Evolutionary conservation across 257 asterid species (phyloP), one percentile per base, ranked within the genome.

Genomic region (Penstemon eatonii): DNA sequence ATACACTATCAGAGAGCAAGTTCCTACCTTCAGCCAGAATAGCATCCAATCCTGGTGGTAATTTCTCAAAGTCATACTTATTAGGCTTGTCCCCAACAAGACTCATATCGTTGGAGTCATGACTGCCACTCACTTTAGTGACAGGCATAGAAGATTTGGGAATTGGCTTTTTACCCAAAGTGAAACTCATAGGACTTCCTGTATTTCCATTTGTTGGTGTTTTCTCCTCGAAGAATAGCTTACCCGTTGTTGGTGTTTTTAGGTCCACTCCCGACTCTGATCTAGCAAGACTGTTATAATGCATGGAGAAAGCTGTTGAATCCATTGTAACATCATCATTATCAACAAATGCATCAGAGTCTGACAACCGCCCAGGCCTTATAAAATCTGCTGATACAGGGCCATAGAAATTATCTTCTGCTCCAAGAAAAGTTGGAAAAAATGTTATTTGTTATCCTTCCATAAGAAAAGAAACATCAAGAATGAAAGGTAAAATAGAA

Each of bases 241-340:
- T 82, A 53, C 76, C 72, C 58, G 73, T 85, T 50, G 93, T 80
- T 39, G 96, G 96, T 58, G 97, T 91, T 79, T 85, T 93, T 66
- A 85, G 77, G 74, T 87, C 95, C 60, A 68, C 67, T 69, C 91
- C 96, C 4, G 91, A 81, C 63, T 94, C 97, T 73, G 99, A 94
- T 62, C 83, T 75, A 65, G 89, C 99, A 74, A 94, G 83, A 83
- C 96, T 89, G 65, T 83, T 94, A 67, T 72, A 94, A 75, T 94
- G 99, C 95, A 91, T 94, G 75, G 99, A 91, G 76, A 91, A 91
- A 63, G 96, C 92, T 69, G 97, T 89, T 69, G 97, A 91, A 81
- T 94, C 99, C 99, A 94, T 89, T 36, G 99, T 91, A 71, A 86
- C 73, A 67, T 94, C 99, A 74, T 83, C 91, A 73, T 82, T 79